Evolutionary conservation across 2,329 filamentous ascomycete species (phyloP).

Genomic region (Venturia oleaginea): DNA sequence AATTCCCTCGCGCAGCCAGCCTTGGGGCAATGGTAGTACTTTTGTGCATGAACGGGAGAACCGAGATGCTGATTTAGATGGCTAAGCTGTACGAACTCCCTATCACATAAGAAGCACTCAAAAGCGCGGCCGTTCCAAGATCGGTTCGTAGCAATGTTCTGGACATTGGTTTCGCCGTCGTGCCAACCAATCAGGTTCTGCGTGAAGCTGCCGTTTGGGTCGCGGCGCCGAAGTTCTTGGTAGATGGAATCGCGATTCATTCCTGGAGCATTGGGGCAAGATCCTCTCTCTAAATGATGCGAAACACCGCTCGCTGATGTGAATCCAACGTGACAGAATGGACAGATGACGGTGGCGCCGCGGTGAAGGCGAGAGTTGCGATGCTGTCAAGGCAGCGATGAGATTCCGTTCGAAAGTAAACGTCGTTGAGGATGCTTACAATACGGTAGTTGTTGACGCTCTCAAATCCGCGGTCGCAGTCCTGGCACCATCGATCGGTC

Average conservation of each 20-base stretch:
- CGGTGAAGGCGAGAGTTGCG: conserved; percentile 44
- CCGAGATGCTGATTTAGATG: conserved; percentile 45
- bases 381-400: conserved; percentile 36
- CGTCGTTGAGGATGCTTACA: conserved; percentile 12
- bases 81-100: conserved; percentile 28
- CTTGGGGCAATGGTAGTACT: conserved; percentile 38
- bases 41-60: conserved; percentile 43
- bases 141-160: conserved; percentile 29
- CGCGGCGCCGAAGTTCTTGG: conserved; percentile 35
- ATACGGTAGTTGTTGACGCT: conserved; percentile 25
- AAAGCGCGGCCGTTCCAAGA: conserved; percentile 40
- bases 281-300: conserved; percentile 49
- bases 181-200: conserved; percentile 43
- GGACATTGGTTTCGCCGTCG: conserved; percentile 20
- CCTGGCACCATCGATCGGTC: conserved; percentile 17
- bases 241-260: conserved; percentile 44
- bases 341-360: conserved; percentile 39
- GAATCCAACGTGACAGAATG: conserved; percentile 43
- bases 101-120: conserved; percentile 48
- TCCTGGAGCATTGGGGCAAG: conserved; percentile 37
- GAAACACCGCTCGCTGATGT: conserved; percentile 45
- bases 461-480: conserved; percentile 24
- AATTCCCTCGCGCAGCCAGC: conserved; percentile 30
- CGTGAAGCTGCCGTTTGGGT: conserved; percentile 42
- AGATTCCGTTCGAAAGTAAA: too few relatives aligned